Evolutionary conservation across 1,139 yeast species (phyloP).

Genomic region (Wickerhamomyces sp.): DNA sequence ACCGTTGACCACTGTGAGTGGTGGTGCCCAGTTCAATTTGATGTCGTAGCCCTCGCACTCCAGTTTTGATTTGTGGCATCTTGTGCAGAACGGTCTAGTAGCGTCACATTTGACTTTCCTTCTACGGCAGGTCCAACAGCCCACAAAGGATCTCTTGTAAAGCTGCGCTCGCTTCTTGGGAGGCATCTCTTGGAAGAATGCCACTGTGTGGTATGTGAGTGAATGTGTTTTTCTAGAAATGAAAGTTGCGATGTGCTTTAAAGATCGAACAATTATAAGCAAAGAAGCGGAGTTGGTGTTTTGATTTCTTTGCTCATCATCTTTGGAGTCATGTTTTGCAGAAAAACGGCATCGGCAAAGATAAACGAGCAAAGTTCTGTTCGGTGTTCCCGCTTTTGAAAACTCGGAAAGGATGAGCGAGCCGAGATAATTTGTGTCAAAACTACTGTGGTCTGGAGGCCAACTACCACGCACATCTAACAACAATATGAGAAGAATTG

Average conservation of each 20-base stretch:
- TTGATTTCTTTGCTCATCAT: background rate
- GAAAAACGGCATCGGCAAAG: background rate
- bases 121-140: slow-evolving; percentile 48
- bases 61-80: slow-evolving; percentile 37
- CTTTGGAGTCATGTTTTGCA: background rate
- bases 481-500: no score
- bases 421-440: no score
- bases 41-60: slow-evolving; percentile 46
- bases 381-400: no score
- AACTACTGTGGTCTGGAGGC: no score
- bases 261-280: no score
- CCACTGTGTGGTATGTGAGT: background rate
- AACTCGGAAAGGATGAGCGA: no score
- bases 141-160: slow-evolving; percentile 39
- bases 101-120: slow-evolving; percentile 47
- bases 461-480: no score
- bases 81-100: slow-evolving; percentile 37
- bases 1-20: slow-evolving; percentile 23
- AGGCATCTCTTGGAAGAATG: slow-evolving; percentile 4
- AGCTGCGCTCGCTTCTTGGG: slow-evolving; percentile 9
- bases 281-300: no score
- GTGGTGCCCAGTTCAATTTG: slow-evolving; percentile 43
- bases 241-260: no score
- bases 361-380: background rate
- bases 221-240: no score